Evolutionary conservation across 2,329 filamentous ascomycete genomes (phyloP).

Genomic region (Escovopsis sp.): DNA sequence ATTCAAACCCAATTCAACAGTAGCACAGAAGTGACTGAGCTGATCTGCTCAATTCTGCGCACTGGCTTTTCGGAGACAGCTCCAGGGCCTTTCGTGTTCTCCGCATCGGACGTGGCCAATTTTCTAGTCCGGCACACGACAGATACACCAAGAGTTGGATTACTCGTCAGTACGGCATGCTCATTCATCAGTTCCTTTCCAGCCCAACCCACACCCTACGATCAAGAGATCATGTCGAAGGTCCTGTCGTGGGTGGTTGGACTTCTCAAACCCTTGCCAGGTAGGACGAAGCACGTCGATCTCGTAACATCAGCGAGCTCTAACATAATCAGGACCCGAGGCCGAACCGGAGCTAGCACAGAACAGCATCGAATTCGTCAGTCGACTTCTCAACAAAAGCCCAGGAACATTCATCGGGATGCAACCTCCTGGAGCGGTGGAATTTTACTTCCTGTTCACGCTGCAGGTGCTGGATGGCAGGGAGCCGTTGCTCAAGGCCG

Average conservation of each 20-base stretch:
- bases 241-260: constrained; percentile 47
- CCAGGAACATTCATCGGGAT: constrained; percentile 44
- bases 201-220: constrained; percentile 25
- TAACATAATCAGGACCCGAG: constrained; percentile 39
- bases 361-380: constrained; percentile 57
- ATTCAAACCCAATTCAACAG: constrained; percentile 36
- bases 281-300: constrained; percentile 20
- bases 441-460: constrained; percentile 56
- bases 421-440: constrained; percentile 39
- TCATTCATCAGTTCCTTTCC: constrained; percentile 50
- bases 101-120: constrained; percentile 46
- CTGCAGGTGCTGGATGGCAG: constrained; percentile 53
- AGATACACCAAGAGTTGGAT: constrained; percentile 50
- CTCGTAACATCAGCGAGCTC: background rate
- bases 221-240: constrained; percentile 31
- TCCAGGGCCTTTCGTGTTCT: constrained; percentile 64
- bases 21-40: constrained; percentile 54
- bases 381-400: constrained; percentile 45
- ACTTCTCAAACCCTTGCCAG: constrained; percentile 46
- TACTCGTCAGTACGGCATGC: constrained; percentile 55
- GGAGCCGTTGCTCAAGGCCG: constrained; percentile 61
- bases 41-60: constrained; percentile 55
- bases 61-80: constrained; percentile 61
- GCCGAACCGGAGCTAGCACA: constrained; percentile 60
- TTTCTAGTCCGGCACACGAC: constrained; percentile 46